A percentile compares a stretch with the other conserved stretches of the same genome.
phyloP scores from a whole-genome alignment of 2,329 filamentous ascomycete genomes.

The Paracamarosporium sp. region DNA sequence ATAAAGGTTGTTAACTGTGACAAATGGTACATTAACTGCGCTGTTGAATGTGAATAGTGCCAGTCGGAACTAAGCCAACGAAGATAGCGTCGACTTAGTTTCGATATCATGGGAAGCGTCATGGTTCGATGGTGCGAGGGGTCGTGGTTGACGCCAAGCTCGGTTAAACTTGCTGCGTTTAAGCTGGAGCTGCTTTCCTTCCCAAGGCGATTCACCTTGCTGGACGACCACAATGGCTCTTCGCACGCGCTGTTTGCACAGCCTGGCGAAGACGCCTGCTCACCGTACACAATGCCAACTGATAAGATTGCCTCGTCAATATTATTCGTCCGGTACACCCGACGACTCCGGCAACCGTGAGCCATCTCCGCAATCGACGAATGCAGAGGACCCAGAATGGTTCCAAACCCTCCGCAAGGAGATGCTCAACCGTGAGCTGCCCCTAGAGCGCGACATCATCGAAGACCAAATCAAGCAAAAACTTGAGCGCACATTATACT shows the following conservation, averaged over 20 bases:
- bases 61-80: no score
- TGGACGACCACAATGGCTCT: constrained; percentile 22
- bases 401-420: constrained; percentile 34
- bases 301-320: constrained; percentile 14
- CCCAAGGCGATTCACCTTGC: neutral
- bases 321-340: constrained; percentile 17
- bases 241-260: constrained; percentile 21
- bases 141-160: neutral
- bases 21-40: no score
- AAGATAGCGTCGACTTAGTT: no score
- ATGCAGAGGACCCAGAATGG: constrained; percentile 22
- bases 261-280: constrained; percentile 13
- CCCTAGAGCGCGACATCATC: constrained; percentile 62
- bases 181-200: neutral
- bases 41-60: no score
- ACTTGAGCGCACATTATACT: constrained; percentile 57
- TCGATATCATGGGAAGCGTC: no score
- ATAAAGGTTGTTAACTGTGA: no score
- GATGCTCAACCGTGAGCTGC: constrained; percentile 58
- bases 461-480: constrained; percentile 67
- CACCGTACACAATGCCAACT: constrained; percentile 23
- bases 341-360: neutral
- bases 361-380: neutral
- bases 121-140: no score
- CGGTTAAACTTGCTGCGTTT: neutral